Percentiles rank a stretch among this genome's conserved stretches.
phyloP scores from a whole-genome alignment of 2,329 filamentous ascomycete species.

The Rutstroemia sp. region DNA sequence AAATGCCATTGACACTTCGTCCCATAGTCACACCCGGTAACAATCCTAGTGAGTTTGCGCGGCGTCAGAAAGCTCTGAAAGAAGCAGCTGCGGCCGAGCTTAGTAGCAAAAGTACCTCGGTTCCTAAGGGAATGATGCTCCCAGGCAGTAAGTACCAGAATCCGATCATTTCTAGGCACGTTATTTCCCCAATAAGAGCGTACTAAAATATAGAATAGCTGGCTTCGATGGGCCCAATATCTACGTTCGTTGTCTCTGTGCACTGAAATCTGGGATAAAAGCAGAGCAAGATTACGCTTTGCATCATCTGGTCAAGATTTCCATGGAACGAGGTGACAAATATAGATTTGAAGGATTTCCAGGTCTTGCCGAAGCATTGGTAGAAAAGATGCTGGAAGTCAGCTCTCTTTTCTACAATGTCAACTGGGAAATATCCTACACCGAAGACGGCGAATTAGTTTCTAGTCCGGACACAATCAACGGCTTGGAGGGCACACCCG shows the following conservation, averaged over 20 bases:
- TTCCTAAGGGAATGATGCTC: conserved; percentile 44
- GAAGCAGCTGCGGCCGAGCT: conserved; percentile 31
- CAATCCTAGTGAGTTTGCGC: conserved; percentile 60
- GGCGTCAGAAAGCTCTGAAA: conserved; percentile 42
- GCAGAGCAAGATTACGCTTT: conserved; percentile 88
- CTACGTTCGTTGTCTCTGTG: conserved; percentile 79
- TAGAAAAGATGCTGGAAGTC: conserved; percentile 76
- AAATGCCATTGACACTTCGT: conserved; percentile 58
- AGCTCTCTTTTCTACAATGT: conserved; percentile 75
- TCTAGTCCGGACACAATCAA: conserved; percentile 50
- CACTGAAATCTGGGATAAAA: conserved; percentile 70
- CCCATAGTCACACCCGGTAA: conserved; percentile 70
- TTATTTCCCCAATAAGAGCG: neutral
- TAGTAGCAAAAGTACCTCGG: conserved; percentile 34
- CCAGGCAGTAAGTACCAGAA: conserved; percentile 49
- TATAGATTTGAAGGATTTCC: conserved; percentile 92
- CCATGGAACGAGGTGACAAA: conserved; percentile 88
- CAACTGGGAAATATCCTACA: conserved; percentile 72
- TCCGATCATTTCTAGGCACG: conserved; percentile 9
- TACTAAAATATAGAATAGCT: conserved; percentile 23
- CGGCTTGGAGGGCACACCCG: conserved; percentile 56
- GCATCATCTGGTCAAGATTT: conserved; percentile 92
- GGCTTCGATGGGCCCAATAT: conserved; percentile 78
- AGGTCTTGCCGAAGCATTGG: conserved; percentile 77
- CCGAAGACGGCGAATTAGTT: conserved; percentile 45